Evolutionary conservation across 192 early-diverging fungal genomes (phyloP).

Genomic region (Dispira simplex): DNA sequence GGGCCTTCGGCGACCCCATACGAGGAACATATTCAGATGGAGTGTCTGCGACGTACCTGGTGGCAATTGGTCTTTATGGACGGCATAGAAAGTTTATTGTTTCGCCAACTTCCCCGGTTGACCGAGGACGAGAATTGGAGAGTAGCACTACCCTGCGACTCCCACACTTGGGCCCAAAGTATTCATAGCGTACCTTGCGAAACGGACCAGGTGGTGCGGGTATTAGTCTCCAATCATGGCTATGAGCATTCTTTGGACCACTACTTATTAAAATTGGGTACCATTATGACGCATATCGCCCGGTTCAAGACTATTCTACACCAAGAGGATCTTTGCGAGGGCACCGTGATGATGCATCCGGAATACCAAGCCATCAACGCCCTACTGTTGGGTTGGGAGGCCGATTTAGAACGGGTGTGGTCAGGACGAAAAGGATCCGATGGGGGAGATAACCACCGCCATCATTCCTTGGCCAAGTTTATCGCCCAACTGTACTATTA

Average conservation of each 20-base stretch:
- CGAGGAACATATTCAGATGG: neutral
- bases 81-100: neutral
- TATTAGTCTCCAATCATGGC: neutral
- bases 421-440: neutral
- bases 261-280: neutral
- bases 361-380: slow-evolving; percentile 8
- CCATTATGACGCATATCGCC: neutral
- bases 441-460: neutral
- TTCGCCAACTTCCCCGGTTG: slow-evolving; percentile 1
- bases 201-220: no score
- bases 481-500: neutral
- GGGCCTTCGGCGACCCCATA: no score
- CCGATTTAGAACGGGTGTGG: neutral
- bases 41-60: slow-evolving; percentile 8
- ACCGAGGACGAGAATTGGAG: neutral
- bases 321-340: no score
- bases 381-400: slow-evolving; percentile 2
- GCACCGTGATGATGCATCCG: neutral
- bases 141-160: neutral
- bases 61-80: neutral
- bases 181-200: neutral
- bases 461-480: neutral
- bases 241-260: neutral
- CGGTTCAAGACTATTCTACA: neutral
- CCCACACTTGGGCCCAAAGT: neutral